Conservation (phyloP, 2,329 filamentous ascomycete genomes). For the Pseudocercospora crystallina region DNA sequence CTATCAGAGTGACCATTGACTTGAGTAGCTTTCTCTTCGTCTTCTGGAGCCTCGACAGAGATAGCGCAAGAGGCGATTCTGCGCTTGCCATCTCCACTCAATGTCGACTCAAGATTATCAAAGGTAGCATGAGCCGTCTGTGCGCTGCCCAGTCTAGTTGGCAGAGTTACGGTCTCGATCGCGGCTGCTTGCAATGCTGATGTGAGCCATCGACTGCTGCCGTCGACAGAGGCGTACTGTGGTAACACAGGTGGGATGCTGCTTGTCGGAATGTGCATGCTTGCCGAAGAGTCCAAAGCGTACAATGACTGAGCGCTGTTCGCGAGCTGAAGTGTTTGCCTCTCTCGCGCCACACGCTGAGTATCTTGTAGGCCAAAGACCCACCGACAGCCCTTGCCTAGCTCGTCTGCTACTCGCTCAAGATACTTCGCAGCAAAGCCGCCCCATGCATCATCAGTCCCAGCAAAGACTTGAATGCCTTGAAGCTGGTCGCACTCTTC, state of each 20-base stretch:
- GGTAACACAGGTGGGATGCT: conserved; percentile 60
- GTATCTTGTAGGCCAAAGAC: conserved; percentile 78
- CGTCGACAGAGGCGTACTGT: conserved; percentile 58
- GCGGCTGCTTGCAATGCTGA: conserved; percentile 74
- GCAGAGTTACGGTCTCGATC: conserved; percentile 75
- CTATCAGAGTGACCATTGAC: conserved; percentile 31
- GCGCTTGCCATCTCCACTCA: conserved; percentile 77
- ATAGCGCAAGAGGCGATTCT: conserved; percentile 74
- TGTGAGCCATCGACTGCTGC: conserved; percentile 72
- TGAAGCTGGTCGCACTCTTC: conserved; percentile 95
- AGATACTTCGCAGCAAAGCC: conserved; percentile 47
- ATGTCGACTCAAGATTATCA: conserved; percentile 61
- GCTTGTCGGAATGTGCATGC: conserved; percentile 74
- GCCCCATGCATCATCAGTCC: conserved; percentile 55
- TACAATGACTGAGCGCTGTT: conserved; percentile 74
- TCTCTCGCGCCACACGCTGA: conserved; percentile 49
- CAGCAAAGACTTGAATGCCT: conserved; percentile 67
- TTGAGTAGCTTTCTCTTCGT: conserved; percentile 30
- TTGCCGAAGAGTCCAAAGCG: conserved; percentile 68
- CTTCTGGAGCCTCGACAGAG: conserved; percentile 51
- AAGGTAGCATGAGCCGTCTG: conserved; percentile 53
- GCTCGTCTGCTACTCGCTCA: conserved; percentile 80
- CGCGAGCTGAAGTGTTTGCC: conserved; percentile 63
- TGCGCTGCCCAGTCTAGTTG: conserved; percentile 63
- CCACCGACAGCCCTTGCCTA: conserved; percentile 83